Evolutionary conservation across 352 stramenopile genomes (phyloP).

Genomic region (Plasmopara halstedii): DNA sequence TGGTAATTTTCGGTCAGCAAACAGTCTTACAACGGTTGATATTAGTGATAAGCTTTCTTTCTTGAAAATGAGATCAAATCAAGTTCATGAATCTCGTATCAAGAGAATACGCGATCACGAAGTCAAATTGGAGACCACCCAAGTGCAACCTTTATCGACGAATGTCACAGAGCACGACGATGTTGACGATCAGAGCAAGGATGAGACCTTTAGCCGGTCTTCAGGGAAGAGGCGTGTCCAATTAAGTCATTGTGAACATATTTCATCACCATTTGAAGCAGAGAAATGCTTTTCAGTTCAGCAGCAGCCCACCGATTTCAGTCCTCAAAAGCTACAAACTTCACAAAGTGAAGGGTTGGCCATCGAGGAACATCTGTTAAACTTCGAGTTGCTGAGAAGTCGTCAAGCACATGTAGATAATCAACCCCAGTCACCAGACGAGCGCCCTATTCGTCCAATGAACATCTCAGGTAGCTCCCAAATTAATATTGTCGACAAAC

Average conservation of each 20-base stretch:
- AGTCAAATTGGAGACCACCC: constrained; percentile 4
- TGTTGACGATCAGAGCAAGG: constrained; percentile 1
- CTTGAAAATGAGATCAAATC: constrained; percentile 53
- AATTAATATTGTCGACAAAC: constrained; percentile 1
- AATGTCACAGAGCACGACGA: constrained; percentile 15
- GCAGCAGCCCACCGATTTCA: constrained; percentile 14
- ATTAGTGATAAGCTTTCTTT: constrained; percentile 44
- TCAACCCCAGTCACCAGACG: constrained; percentile 13
- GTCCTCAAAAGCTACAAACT: constrained; percentile 38
- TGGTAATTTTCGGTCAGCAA: background rate
- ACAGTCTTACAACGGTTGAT: constrained; percentile 12
- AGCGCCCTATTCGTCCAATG: constrained; percentile 38
- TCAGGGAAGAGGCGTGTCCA: constrained; percentile 8
- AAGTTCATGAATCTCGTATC: constrained; percentile 35
- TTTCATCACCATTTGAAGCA: constrained; percentile 1
- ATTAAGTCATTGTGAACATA: background rate
- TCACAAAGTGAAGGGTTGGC: constrained; percentile 25
- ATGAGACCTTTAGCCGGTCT: background rate
- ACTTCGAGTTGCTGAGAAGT: constrained; percentile 25
- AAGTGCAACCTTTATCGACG: constrained; percentile 5
- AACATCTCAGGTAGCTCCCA: constrained; percentile 1
- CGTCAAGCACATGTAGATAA: constrained; percentile 1
- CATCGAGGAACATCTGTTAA: constrained; percentile 26
- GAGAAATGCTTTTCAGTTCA: constrained; percentile 1
- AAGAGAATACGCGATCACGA: constrained; percentile 21